phyloP scores from a whole-genome alignment of 2,329 filamentous ascomycete genomes.

The Penicillium sp. region DNA sequence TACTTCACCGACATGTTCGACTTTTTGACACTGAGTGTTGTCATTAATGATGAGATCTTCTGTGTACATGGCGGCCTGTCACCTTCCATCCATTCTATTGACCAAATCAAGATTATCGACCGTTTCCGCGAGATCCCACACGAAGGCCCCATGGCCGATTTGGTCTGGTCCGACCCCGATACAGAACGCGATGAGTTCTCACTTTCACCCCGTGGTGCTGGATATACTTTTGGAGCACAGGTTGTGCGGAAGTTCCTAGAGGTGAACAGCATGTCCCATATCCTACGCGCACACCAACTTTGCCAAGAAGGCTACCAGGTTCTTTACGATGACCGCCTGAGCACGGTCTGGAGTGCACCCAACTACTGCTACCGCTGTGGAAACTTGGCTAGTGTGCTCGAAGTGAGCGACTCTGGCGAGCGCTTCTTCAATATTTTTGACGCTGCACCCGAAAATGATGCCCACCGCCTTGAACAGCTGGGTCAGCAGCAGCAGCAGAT shows the following conservation, averaged over 20 bases:
- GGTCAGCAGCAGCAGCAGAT: conserved; percentile 63
- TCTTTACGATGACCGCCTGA: conserved; percentile 88
- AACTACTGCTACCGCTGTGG: conserved; percentile 96
- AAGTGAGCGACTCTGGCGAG: conserved; percentile 90
- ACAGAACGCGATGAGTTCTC: conserved; percentile 97
- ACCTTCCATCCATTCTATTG: conserved; percentile 92
- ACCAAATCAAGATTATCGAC: conserved; percentile 99
- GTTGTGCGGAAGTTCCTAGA: conserved; percentile 98
- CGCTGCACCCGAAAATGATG: conserved; percentile 87
- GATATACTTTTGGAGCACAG: conserved; percentile 96
- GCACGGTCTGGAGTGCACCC: conserved; percentile 96
- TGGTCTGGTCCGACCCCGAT: conserved; percentile 98
- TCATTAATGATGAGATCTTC: conserved; percentile 98
- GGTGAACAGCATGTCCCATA: conserved; percentile 97
- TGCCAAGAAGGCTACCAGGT: conserved; percentile 98
- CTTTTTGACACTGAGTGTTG: conserved; percentile 91
- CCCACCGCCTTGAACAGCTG: conserved; percentile 78
- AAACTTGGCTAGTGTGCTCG: conserved; percentile 94
- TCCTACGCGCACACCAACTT: conserved; percentile 94
- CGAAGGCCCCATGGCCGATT: conserved; percentile 98
- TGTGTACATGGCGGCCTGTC: conserved; percentile 93
- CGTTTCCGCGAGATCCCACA: conserved; percentile 98
- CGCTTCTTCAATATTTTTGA: conserved; percentile 98
- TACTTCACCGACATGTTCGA: conserved; percentile 99
- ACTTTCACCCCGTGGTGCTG: conserved; percentile 85